These are phyloP conservation scores for Lithospermum erythrorhizon DNA, from an alignment of 257 asterid genomes.

Conservation along the genomic window DNA sequence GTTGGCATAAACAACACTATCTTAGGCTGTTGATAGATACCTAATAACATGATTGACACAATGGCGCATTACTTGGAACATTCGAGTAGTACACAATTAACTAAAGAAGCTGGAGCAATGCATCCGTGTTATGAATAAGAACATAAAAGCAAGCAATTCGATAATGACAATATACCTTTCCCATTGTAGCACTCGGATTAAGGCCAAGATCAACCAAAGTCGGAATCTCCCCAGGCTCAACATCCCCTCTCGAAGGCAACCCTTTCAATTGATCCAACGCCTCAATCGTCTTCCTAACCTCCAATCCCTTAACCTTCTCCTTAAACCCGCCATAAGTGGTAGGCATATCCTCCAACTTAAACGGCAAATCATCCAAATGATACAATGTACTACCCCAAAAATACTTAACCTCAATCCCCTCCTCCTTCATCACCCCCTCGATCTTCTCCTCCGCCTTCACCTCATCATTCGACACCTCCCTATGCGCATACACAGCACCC, in stretches of 20 bases:
- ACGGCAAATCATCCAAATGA: conserved; percentile 92
- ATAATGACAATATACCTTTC: conserved; percentile 33
- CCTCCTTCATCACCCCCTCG: conserved; percentile 71
- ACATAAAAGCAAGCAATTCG: neutral
- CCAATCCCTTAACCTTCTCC: conserved; percentile 63
- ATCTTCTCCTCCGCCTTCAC: conserved; percentile 81
- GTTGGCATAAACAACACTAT: neutral
- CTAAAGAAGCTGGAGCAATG: no score
- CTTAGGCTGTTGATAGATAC: neutral
- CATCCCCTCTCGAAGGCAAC: conserved; percentile 75
- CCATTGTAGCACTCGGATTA: conserved; percentile 44
- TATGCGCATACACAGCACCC: conserved; percentile 75
- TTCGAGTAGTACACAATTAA: no score
- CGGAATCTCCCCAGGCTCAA: conserved; percentile 89
- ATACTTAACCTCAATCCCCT: conserved; percentile 81
- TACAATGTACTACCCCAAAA: conserved; percentile 98
- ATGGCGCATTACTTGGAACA: no score
- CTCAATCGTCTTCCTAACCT: conserved; percentile 77
- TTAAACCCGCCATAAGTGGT: conserved; percentile 83
- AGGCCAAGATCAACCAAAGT: conserved; percentile 84
- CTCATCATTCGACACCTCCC: conserved; percentile 80
- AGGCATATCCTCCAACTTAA: conserved; percentile 70
- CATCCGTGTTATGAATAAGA: no score
- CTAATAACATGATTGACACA: neutral
- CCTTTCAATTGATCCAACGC: conserved; percentile 69